phyloP scores from a whole-genome alignment of 1,284 basidiomycete species.

The Fomitopsis palustris region DNA sequence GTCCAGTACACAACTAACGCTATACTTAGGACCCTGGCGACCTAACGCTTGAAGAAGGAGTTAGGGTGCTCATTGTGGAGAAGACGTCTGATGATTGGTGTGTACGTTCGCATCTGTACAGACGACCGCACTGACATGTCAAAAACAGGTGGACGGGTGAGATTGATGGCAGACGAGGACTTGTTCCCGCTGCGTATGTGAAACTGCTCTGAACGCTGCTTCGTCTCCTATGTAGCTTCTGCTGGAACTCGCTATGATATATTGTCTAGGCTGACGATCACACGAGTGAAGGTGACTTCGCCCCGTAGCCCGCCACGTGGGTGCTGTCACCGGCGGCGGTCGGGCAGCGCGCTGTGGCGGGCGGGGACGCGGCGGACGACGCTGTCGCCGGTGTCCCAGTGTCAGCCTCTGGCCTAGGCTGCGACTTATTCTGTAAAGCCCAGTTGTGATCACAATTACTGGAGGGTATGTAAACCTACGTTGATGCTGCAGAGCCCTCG shows the following conservation, averaged over 20 bases:
- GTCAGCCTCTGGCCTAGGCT: slow-evolving; percentile 3
- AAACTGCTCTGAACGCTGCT: slow-evolving; percentile 37
- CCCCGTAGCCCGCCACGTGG: not conserved
- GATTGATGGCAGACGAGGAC: slow-evolving; percentile 55
- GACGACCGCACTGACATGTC: not conserved
- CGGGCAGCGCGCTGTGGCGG: not conserved
- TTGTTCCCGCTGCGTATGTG: slow-evolving; percentile 76
- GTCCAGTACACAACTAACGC: not conserved
- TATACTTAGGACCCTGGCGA: slow-evolving; percentile 59
- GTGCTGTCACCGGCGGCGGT: not conserved
- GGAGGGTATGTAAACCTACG: not conserved
- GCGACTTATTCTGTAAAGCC: not conserved
- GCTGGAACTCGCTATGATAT: not conserved
- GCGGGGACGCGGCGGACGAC: not conserved
- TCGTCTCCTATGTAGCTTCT: not conserved
- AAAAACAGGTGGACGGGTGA: slow-evolving; percentile 71
- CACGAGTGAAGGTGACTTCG: not conserved
- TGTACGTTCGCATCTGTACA: slow-evolving; percentile 18
- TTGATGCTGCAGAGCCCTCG: not conserved
- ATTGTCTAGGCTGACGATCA: not conserved
- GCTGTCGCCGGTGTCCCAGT: not conserved
- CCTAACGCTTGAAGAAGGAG: slow-evolving; percentile 50
- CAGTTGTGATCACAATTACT: not conserved
- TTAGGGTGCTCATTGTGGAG: slow-evolving; percentile 57
- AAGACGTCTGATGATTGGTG: slow-evolving; percentile 74